Evolutionary conservation across 805 yeast genomes (phyloP).

Genomic region (Diddensiella santjacobensis): DNA sequence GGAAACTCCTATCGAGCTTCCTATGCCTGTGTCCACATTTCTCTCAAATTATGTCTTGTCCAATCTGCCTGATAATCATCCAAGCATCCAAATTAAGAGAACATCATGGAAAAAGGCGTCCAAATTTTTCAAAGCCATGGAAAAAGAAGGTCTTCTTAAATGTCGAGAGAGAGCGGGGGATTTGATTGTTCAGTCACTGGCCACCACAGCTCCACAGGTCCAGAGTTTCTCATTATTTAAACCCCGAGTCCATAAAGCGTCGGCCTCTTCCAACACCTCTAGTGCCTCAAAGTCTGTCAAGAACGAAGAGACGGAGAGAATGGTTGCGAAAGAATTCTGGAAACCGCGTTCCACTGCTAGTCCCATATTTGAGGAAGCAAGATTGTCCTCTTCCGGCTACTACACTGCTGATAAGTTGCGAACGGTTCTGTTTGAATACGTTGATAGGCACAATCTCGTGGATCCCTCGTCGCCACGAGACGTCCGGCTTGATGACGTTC

Average conservation of each 20-base stretch:
- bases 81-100: slow-evolving; percentile 51
- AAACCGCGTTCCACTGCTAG: slow-evolving; percentile 28
- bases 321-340: slow-evolving; percentile 27
- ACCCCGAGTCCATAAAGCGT: slow-evolving; percentile 29
- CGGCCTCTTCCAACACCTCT: too few relatives aligned
- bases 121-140: slow-evolving; percentile 82
- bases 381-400: slow-evolving; percentile 24
- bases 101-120: slow-evolving; percentile 88
- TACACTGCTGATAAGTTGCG: slow-evolving; percentile 57
- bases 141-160: slow-evolving; percentile 63
- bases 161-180: slow-evolving; percentile 86
- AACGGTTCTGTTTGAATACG: slow-evolving; percentile 51
- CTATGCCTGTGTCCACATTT: slow-evolving; percentile 70
- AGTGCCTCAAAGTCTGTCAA: slow-evolving; percentile 2
- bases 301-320: slow-evolving; percentile 9
- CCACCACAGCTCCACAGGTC: slow-evolving; percentile 45
- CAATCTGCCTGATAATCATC: slow-evolving; percentile 56
- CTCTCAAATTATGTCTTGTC: slow-evolving; percentile 65
- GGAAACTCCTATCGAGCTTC: slow-evolving; percentile 46
- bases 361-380: slow-evolving; percentile 22
- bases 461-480: slow-evolving; percentile 49
- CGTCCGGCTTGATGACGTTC: slow-evolving; percentile 52
- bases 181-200: slow-evolving; percentile 51
- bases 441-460: slow-evolving; percentile 49
- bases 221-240: slow-evolving; percentile 65